Percentiles rank a stretch among this genome's conserved stretches.
These are phyloP conservation scores for Globisporangium nunn DNA, from an alignment of 352 stramenopile species.

Conservation along the genomic window DNA sequence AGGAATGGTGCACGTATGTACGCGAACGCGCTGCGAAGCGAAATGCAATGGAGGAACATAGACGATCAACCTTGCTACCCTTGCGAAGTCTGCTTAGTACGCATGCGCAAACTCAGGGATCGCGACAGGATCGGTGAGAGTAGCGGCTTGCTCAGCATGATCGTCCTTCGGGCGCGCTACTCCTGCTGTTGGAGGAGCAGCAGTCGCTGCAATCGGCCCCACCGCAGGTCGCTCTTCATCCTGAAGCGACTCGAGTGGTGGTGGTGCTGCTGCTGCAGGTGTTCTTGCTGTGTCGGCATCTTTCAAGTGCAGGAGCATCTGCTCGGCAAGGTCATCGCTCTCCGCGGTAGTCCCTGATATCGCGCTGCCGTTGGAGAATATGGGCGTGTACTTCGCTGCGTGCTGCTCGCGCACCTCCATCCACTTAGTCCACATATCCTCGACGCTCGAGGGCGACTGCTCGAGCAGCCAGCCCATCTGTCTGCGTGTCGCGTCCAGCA, in stretches of 20 bases:
- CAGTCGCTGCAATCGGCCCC: too few species aligned
- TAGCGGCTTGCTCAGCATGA: too few species aligned
- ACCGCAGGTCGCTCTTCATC: too few species aligned
- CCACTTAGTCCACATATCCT: constrained; percentile 82
- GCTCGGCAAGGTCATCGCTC: constrained; percentile 13
- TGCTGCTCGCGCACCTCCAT: constrained; percentile 76
- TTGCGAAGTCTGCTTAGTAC: constrained; percentile 4
- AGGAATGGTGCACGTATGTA: too few species aligned
- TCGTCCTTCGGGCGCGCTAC: too few species aligned
- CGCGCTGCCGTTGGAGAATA: constrained; percentile 10
- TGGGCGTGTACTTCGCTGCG: constrained; percentile 40
- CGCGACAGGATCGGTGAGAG: too few species aligned
- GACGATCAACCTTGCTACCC: not conserved
- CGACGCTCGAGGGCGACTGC: constrained; percentile 57
- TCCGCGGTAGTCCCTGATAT: constrained; percentile 1
- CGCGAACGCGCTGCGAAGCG: too few species aligned
- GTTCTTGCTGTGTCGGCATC: constrained; percentile 3
- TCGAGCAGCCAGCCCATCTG: constrained; percentile 81
- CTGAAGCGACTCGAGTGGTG: not conserved
- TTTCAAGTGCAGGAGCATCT: constrained; percentile 12
- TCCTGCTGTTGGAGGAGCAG: too few species aligned
- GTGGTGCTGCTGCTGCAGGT: not conserved
- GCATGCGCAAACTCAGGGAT: constrained; percentile 3
- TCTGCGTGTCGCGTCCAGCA: constrained; percentile 66
- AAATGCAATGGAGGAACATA: not conserved